Percentiles rank a stretch among this genome's conserved stretches.
Conservation (phyloP, 2,329 filamentous ascomycete genomes). For the Diplodia mutila region DNA sequence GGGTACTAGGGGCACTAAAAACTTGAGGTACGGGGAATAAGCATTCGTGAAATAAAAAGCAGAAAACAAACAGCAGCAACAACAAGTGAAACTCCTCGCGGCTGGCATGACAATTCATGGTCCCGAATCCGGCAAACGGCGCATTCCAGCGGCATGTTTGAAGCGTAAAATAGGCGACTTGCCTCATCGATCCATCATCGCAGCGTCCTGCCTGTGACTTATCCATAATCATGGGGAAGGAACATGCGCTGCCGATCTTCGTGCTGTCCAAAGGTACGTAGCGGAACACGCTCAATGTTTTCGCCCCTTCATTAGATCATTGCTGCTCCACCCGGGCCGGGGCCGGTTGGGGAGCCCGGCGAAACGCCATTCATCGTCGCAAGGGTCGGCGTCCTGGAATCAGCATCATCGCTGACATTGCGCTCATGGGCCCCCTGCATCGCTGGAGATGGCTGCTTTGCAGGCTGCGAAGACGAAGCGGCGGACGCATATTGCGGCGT, state of each 20-base stretch:
- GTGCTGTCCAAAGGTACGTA: background rate
- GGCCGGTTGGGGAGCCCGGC: constrained; percentile 8
- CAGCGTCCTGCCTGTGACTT: constrained; percentile 1
- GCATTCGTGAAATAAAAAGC: background rate
- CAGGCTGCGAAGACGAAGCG: background rate
- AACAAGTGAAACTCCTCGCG: background rate
- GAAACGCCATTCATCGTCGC: constrained; percentile 22
- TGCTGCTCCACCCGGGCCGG: constrained; percentile 24
- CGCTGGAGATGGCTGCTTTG: constrained; percentile 2
- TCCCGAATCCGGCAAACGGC: background rate
- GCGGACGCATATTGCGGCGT: background rate
- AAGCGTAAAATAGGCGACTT: background rate
- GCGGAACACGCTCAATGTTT: background rate
- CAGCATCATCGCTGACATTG: constrained; percentile 2
- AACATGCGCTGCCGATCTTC: background rate
- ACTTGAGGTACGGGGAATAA: background rate
- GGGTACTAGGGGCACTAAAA: constrained; percentile 24
- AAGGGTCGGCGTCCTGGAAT: constrained; percentile 8
- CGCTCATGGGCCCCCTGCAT: constrained; percentile 2
- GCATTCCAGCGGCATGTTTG: background rate
- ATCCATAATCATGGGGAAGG: constrained; percentile 12
- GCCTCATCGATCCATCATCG: constrained; percentile 18
- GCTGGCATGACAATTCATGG: background rate
- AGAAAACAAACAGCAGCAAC: background rate
- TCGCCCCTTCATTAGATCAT: constrained; percentile 20